These are phyloP conservation scores for Paxillus ammoniavirescens DNA, from an alignment of 768 basidiomycete species.

Conservation along the genomic window DNA sequence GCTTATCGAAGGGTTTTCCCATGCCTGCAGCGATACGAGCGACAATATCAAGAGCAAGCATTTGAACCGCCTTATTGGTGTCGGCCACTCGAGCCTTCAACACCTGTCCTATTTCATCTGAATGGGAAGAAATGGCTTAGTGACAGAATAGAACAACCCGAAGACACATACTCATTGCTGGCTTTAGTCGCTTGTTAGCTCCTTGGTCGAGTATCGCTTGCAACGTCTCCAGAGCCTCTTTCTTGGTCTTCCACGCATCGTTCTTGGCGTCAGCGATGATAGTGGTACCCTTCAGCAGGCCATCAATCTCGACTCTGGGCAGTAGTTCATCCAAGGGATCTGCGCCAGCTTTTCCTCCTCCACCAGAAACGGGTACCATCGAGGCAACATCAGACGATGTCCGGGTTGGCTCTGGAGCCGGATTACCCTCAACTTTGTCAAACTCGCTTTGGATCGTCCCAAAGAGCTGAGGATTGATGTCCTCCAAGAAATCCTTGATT, in stretches of 20 bases:
- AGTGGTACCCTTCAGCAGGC: constrained; percentile 77
- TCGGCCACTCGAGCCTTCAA: constrained; percentile 88
- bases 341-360: constrained; percentile 36
- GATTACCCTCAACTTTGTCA: constrained; percentile 81
- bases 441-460: constrained; percentile 90
- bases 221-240: constrained; percentile 87
- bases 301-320: constrained; percentile 91
- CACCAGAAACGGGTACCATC: constrained; percentile 41
- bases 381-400: constrained; percentile 72
- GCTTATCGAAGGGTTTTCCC: constrained; percentile 94
- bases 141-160: not conserved
- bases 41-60: constrained; percentile 86
- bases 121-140: not conserved
- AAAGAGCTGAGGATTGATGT: constrained; percentile 90
- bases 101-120: constrained; percentile 88
- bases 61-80: constrained; percentile 92
- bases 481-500: constrained; percentile 89
- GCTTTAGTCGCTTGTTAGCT: constrained; percentile 88
- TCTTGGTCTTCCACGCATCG: constrained; percentile 96
- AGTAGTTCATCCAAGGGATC: constrained; percentile 94
- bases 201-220: constrained; percentile 87
- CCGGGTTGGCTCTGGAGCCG: constrained; percentile 76
- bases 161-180: constrained; percentile 70
- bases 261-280: constrained; percentile 84
- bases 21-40: constrained; percentile 89